A percentile compares a stretch with the other conserved stretches of the same genome.
These are phyloP conservation scores for Turritis glabra DNA, from an alignment of 345 rosid species.

Conservation along the genomic window DNA sequence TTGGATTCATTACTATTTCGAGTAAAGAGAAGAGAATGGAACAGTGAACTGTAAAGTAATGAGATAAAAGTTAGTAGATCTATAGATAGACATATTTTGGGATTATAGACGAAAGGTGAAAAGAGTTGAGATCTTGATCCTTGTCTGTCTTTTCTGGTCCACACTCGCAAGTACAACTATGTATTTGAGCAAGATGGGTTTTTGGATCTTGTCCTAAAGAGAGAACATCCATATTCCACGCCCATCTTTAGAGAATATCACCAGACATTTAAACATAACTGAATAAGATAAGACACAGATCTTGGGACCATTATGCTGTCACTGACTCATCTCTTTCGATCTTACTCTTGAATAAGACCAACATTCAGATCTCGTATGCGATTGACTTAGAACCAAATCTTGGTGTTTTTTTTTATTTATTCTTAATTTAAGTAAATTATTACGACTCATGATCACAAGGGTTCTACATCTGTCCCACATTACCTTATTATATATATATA, in stretches of 20 bases:
- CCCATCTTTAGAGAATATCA: conserved; percentile 21
- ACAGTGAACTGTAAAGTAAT: background rate
- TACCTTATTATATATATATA: too few relatives aligned
- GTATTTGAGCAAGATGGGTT: conserved; percentile 12
- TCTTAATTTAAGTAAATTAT: background rate
- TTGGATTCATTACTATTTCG: background rate
- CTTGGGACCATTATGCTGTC: conserved; percentile 27
- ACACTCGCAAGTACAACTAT: background rate
- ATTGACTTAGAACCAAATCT: background rate
- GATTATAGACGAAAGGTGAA: background rate
- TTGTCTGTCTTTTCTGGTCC: conserved; percentile 3
- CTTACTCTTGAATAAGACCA: conserved; percentile 7
- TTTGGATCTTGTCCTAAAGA: conserved; percentile 24
- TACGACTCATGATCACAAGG: background rate
- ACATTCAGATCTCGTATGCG: conserved; percentile 17
- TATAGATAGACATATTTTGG: background rate
- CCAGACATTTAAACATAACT: background rate
- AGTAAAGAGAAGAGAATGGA: conserved; percentile 8
- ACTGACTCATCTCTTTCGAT: conserved; percentile 8
- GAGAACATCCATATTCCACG: background rate
- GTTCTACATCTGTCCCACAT: background rate
- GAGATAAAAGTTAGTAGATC: background rate
- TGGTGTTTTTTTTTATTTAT: background rate
- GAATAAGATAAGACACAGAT: conserved; percentile 10
- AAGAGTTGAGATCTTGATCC: conserved; percentile 10